Percentiles rank a stretch among this genome's conserved stretches.
phyloP scores from a whole-genome alignment of 257 asterid genomes.

The Petunia axillaris region DNA sequence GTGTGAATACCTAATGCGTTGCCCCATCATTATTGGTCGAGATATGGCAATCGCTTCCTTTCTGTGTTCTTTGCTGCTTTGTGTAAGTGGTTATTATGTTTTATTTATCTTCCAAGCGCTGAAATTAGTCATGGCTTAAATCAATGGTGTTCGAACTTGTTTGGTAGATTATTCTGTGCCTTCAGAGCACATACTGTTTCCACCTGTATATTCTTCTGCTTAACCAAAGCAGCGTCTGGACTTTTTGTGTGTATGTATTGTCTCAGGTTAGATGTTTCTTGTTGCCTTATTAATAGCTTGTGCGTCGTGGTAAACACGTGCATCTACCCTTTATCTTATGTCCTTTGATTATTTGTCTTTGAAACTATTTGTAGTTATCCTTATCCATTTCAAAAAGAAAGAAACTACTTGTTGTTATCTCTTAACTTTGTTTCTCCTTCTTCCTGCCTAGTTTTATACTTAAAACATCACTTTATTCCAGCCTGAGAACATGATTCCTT shows the following conservation, averaged over 20 bases:
- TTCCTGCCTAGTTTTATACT: not conserved
- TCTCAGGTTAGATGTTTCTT: not conserved
- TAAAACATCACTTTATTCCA: not conserved
- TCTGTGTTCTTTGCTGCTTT: slow-evolving; percentile 87
- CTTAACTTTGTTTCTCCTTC: not conserved
- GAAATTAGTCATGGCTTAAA: not conserved
- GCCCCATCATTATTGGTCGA: slow-evolving; percentile 70
- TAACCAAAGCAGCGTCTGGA: slow-evolving; percentile 13
- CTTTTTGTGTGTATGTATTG: not conserved
- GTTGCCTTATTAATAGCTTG: not conserved
- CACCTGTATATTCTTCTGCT: not conserved
- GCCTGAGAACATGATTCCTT: not conserved
- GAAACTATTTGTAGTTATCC: not conserved
- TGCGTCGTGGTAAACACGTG: not conserved
- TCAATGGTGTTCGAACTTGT: not conserved
- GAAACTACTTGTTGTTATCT: too few relatives aligned
- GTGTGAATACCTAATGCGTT: slow-evolving; percentile 87
- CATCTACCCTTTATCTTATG: not conserved
- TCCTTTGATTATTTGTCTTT: not conserved
- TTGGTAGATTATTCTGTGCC: slow-evolving; percentile 4
- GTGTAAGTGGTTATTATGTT: slow-evolving; percentile 56
- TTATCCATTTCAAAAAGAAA: too few relatives aligned
- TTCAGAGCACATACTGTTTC: not conserved
- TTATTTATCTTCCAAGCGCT: not conserved
- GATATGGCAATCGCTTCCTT: slow-evolving; percentile 83